phyloP scores from a whole-genome alignment of 164 flowering plant species.

The Saururus chinensis region DNA sequence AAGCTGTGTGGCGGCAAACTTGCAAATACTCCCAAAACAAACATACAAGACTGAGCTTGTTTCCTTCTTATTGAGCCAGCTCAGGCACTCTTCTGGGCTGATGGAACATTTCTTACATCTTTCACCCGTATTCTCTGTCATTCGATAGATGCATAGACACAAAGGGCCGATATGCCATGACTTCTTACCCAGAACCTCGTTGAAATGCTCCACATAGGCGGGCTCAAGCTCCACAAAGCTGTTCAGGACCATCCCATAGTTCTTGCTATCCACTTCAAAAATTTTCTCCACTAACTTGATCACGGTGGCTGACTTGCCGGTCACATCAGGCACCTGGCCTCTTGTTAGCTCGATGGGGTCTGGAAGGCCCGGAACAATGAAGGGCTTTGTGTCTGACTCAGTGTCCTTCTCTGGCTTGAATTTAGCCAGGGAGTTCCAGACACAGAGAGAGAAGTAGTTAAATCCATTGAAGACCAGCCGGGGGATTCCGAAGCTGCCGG shows the following conservation, averaged over 20 bases:
- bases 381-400: conserved; percentile 7
- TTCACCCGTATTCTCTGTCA: conserved; percentile 7
- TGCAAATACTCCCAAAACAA: conserved; percentile 12
- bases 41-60: conserved; percentile 15
- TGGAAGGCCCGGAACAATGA: conserved; percentile 18
- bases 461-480: conserved; percentile 20
- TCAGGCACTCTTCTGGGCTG: conserved; percentile 8
- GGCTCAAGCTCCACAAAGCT: conserved; percentile 27
- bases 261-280: conserved; percentile 1
- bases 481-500: conserved; percentile 18
- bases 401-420: conserved; percentile 9
- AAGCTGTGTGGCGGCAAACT: conserved; percentile 16
- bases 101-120: conserved; percentile 14
- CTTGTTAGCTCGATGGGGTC: conserved; percentile 15
- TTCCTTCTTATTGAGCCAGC: conserved; percentile 17
- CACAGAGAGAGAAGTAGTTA: conserved; percentile 14
- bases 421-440: neutral
- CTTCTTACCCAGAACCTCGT: conserved; percentile 5
- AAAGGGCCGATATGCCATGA: conserved; percentile 29
- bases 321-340: conserved; percentile 5
- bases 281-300: neutral
- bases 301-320: neutral
- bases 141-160: conserved; percentile 11
- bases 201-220: conserved; percentile 12
- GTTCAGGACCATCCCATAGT: conserved; percentile 22